Evolutionary conservation across 345 rosid genomes (phyloP).

Genomic region (Microthlaspi erraticum): DNA sequence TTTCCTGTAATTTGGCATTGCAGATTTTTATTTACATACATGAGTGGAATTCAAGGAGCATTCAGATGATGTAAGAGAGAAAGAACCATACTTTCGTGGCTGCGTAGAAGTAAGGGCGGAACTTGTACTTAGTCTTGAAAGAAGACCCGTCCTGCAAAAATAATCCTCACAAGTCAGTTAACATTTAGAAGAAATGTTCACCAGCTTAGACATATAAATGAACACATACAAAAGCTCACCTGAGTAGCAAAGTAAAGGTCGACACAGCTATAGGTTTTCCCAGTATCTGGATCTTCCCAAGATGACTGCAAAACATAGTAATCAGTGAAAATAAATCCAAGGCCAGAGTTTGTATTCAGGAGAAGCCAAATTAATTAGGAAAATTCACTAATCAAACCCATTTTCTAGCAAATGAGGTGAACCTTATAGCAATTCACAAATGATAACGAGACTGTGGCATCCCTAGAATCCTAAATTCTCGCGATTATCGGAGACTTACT

Average conservation of each 20-base stretch:
- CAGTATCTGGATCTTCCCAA: conserved; percentile 71
- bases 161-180: conserved; percentile 20
- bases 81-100: conserved; percentile 67
- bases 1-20: conserved; percentile 52
- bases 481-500: conserved; percentile 49
- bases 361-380: not conserved
- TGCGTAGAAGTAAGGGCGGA: conserved; percentile 88
- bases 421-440: not conserved
- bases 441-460: no score
- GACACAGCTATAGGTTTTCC: conserved; percentile 69
- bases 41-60: conserved; percentile 7
- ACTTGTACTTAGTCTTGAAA: conserved; percentile 90
- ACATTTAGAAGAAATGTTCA: not conserved
- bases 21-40: conserved; percentile 16
- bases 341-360: conserved; percentile 1
- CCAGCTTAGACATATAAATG: conserved; percentile 12
- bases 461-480: not conserved
- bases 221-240: conserved; percentile 49
- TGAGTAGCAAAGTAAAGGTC: conserved; percentile 92
- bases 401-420: not conserved
- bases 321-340: conserved; percentile 14
- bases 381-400: conserved; percentile 8
- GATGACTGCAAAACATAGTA: conserved; percentile 71
- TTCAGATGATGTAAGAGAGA: not conserved
- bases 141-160: conserved; percentile 73